Evolutionary conservation across 2,329 filamentous ascomycete species (phyloP), one percentile per base, ranked within the genome.

Genomic region (Aspergillus pseudotamarii): DNA sequence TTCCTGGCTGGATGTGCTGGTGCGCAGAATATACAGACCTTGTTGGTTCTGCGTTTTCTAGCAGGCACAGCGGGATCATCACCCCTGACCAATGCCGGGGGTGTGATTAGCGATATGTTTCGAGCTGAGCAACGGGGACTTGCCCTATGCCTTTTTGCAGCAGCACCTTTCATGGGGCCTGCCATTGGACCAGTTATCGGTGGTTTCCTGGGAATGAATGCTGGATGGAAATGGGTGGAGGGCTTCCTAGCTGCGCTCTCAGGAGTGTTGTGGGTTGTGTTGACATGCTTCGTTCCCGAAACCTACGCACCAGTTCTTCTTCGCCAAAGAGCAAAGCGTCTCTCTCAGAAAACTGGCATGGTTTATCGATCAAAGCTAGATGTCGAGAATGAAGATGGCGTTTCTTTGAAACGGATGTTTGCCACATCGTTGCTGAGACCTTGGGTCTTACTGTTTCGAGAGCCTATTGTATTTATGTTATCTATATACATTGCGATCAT

Each of bases 201-300:
- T 61, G 88, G 88, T 4, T 91, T 91, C 72, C 78, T 90, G 1
- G 85, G 86, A 9, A 81, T 87, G 70, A 80, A 81, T 4, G 82
- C 83, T 32, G 88, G 87, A 19, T 90, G 89, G 89, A 79, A 87
- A 67, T 91, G 89, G 89, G 84, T 90, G 23, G 79, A 85, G 70
- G 86, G 86, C 2, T 72, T 89, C 48, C 83, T 86, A 70, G 82
- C 85, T 48, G 85, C 86, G 61, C 88, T 90, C 72, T 87, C 85
- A 2, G 86, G 86, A 8, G 74, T 82, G 12, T 80, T 89, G 46
- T 88, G 85, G 68, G 65, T 73, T 28, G 2, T 67, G 12, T 63
- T 66, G 28, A n/a, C 58, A 16, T 45, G 71, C 16, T 55, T 57
- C 32, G 59, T 73, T 9, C 71, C 70, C 8, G 71, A 73, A 50